These are phyloP conservation scores for Quercus lobata DNA, from an alignment of 331 rosid genomes.

Conservation along the genomic window DNA sequence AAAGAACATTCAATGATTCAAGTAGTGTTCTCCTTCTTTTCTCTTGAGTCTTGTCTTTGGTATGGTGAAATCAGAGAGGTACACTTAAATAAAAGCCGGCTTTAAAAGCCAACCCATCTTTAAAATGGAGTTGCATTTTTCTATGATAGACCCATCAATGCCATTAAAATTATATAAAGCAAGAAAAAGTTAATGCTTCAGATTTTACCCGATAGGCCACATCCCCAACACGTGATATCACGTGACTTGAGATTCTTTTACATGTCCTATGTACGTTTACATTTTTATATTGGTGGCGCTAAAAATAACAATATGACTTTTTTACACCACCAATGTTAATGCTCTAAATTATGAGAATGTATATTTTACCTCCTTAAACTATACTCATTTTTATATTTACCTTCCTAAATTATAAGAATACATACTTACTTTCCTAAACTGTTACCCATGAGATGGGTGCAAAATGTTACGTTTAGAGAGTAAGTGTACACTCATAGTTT, in stretches of 20 bases:
- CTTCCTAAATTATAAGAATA: too few relatives aligned
- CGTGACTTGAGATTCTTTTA: slow-evolving; percentile 20
- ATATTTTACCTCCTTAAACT: accelerated
- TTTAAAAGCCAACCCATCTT: background rate
- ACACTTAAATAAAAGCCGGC: background rate
- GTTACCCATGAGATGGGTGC: too few relatives aligned
- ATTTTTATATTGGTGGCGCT: too few relatives aligned
- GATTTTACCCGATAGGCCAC: slow-evolving; percentile 13
- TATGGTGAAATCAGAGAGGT: background rate
- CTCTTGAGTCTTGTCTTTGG: background rate
- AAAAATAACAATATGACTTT: too few relatives aligned
- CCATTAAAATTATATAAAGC: slow-evolving; percentile 24
- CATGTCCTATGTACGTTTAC: background rate
- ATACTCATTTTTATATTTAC: too few relatives aligned
- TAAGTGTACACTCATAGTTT: too few relatives aligned
- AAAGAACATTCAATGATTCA: slow-evolving; percentile 18
- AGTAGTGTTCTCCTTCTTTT: background rate
- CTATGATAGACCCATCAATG: slow-evolving; percentile 30
- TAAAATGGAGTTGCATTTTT: slow-evolving; percentile 27
- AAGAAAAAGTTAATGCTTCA: slow-evolving; percentile 3
- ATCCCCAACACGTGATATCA: slow-evolving; percentile 2
- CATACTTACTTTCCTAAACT: too few relatives aligned
- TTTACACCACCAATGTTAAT: too few relatives aligned
- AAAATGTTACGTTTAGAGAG: too few relatives aligned
- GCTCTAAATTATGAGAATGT: too few relatives aligned